Base-by-base conservation (phyloP, 192 early-diverging fungal genomes). In the Chytriomyces hyalinus region DNA sequence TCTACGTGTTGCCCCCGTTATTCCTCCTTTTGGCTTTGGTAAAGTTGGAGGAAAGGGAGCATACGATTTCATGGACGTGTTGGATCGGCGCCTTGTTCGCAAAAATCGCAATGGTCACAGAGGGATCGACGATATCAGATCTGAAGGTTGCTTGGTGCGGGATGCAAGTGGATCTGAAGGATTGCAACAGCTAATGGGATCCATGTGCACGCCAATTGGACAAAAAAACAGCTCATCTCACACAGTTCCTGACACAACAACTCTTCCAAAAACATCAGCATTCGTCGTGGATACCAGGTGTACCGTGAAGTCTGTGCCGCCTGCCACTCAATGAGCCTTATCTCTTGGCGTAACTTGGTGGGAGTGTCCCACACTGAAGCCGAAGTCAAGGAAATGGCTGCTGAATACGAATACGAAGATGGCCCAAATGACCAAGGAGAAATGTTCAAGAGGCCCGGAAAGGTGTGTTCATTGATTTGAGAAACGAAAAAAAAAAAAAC, bases 281-380 rank as follows among this genome's bases (percentile, higher is more conserved):
- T 99, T 61, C 95, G 97, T 72, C 96, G 96, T 85, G 97, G 97
- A 76, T 99, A 95, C 90, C 96, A 96, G 83, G 97, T 99, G 11
- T 99, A 97, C 91, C 94, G 93, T 87, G 97, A 99, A 80, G 94
- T 99, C 73, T 99, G 97, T 83, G 88, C 96, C 53, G 93, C 95
- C 44, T 99, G 97, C 86, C 97, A 99, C 88, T 96, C 96, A 24
- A 89, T 99, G 77, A 92, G 97, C 50, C 92, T 91, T 62, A 91
- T 99, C 72, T 88, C 94, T 79, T 99, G 92, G 92, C 93, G 96
- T 80, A 97, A 97, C 87, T 86, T 99, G 68, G 91, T 99, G n/a
- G 94, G 90, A 57, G 96, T 99, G 13, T 92, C 92, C 43, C 96
- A 96, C 88, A 92, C 95, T 50, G 92, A 93, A 66, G 94, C 92